These are phyloP conservation scores for Peronospora destructor DNA, from an alignment of 352 stramenopile genomes.

Conservation along the genomic window DNA sequence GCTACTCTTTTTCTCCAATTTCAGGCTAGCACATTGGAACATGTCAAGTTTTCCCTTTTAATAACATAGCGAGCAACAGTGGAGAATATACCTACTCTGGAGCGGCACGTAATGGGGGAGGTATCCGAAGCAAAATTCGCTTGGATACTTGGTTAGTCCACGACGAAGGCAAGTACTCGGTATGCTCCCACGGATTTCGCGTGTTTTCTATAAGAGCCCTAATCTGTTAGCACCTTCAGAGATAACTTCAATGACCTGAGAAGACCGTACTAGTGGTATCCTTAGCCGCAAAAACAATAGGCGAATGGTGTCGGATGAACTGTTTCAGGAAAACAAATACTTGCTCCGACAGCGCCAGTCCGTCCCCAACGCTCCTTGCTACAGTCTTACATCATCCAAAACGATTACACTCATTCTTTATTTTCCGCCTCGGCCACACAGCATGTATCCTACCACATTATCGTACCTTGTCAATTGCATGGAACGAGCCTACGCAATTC, in stretches of 20 bases:
- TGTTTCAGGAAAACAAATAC: slow-evolving; percentile 61
- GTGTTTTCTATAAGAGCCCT: slow-evolving; percentile 10
- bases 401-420: neutral
- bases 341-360: slow-evolving; percentile 51
- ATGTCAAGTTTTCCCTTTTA: neutral
- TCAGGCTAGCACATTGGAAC: slow-evolving; percentile 2
- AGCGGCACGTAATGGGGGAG: neutral
- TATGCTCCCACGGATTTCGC: slow-evolving; percentile 35
- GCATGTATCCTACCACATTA: neutral
- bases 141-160: slow-evolving; percentile 63
- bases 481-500: slow-evolving; percentile 59
- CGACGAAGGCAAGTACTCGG: slow-evolving; percentile 53
- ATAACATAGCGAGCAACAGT: neutral
- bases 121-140: slow-evolving; percentile 44
- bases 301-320: slow-evolving; percentile 60
- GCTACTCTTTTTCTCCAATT: slow-evolving; percentile 5
- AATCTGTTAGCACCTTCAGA: neutral
- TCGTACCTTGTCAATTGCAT: slow-evolving; percentile 55
- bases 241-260: neutral
- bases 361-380: slow-evolving; percentile 42
- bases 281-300: slow-evolving; percentile 60
- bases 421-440: neutral
- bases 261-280: slow-evolving; percentile 27
- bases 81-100: slow-evolving; percentile 6
- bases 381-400: slow-evolving; percentile 31